Base-by-base conservation (phyloP, 768 basidiomycete species). In the Hygrophoropsis aurantiaca region DNA sequence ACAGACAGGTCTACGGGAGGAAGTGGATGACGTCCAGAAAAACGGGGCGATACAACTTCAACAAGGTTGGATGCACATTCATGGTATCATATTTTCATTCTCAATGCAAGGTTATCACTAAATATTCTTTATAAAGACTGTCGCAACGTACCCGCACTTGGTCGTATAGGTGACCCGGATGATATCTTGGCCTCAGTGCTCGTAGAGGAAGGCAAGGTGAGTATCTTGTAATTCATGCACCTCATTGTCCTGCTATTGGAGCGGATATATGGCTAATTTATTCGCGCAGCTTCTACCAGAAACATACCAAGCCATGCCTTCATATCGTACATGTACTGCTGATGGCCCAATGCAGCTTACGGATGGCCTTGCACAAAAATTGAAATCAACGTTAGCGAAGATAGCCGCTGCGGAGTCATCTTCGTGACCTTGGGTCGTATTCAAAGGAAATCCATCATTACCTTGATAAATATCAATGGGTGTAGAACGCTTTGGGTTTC, bases 21-120 rank as follows among this genome's bases (percentile, higher is more conserved):
- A 73, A 9, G 69, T 75, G 1, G 90, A 92, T 54, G 82, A 86
- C 2, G 68, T 87, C 3, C 82, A 83, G 71, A 74, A 58, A 4
- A 82, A 82, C 46, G 78, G 75, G 5, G 90, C 88, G 9, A 61
- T 76, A 24, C 86, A 87, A 57, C 65, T 82, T 3, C 79, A 78
- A 50, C 65, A 79, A 16, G 90, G 90, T n/a, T 92, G 90, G 90
- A 86, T 92, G 85, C 90, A 92, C 59, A 82, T 92, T 38, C 80
- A 90, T 36, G 79, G 77, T 77, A 36, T 42, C 24, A 15, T 32
- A 19, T 44, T 25, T 39, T 34, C 20, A 30, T 18, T 39, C 10
- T 32, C 5, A 1, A 20, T 16, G 5, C 21, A 27, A 33, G 27
- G 6, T 45, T 54, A 43, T 7, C 18, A 35, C 23, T 10, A 27